A percentile compares a stretch with the other conserved stretches of the same genome.
phyloP scores from a whole-genome alignment of 352 stramenopile species.

The Pythium aphanidermatum region DNA sequence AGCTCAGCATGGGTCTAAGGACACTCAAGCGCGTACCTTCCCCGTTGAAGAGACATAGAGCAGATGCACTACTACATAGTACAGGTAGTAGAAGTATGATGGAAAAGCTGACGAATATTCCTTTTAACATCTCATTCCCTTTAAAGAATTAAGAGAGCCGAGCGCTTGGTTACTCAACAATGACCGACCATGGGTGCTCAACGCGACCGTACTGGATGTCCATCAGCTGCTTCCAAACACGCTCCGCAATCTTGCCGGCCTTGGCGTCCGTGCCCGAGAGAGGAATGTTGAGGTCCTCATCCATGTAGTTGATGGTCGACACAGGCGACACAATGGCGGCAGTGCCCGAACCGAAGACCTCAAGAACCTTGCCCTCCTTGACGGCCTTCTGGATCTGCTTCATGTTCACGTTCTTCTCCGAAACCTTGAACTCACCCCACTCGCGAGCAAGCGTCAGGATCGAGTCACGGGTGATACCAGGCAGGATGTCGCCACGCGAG shows the following conservation, averaged over 20 bases:
- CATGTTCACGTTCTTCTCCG: slow-evolving; percentile 93
- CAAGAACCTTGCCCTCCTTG: slow-evolving; percentile 86
- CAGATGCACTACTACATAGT: no score
- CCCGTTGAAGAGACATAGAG: no score
- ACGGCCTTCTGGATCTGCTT: slow-evolving; percentile 91
- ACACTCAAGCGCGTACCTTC: no score
- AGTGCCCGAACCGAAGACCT: slow-evolving; percentile 96
- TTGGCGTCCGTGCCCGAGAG: slow-evolving; percentile 78
- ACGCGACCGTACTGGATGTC: slow-evolving; percentile 73
- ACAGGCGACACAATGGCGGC: slow-evolving; percentile 94
- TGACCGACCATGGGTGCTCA: slow-evolving; percentile 34
- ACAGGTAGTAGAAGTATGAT: no score
- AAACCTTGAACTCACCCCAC: slow-evolving; percentile 94
- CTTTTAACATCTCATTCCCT: no score
- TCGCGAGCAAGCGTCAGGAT: slow-evolving; percentile 90
- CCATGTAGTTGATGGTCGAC: slow-evolving; percentile 93
- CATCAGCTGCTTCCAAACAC: slow-evolving; percentile 85
- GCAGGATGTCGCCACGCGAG: slow-evolving; percentile 93
- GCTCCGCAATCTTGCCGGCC: slow-evolving; percentile 81
- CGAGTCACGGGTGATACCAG: slow-evolving; percentile 94
- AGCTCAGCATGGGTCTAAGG: no score
- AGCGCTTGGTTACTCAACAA: slow-evolving; percentile 21
- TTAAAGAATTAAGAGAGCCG: neutral
- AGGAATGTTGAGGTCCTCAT: slow-evolving; percentile 86
- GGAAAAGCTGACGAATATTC: no score